These are phyloP conservation scores for Ogataea nakhonphanomensis DNA, from an alignment of 805 yeast genomes.

Conservation along the genomic window DNA sequence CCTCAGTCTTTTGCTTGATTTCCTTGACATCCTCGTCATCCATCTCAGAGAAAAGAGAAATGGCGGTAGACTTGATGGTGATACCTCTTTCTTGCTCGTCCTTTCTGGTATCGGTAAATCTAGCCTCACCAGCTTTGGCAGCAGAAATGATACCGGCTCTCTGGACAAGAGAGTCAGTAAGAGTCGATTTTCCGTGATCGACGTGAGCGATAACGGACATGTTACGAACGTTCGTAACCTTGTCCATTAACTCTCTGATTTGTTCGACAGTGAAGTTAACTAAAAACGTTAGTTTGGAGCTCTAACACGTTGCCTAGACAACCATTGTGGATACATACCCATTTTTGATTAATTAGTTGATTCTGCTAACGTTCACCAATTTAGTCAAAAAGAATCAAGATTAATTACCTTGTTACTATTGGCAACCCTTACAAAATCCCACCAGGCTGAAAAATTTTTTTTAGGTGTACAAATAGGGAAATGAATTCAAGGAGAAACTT, in stretches of 20 bases:
- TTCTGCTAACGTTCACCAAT: conserved; percentile 12
- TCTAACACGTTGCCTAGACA: not conserved
- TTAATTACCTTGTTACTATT: conserved; percentile 10
- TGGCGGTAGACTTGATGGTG: conserved; percentile 98
- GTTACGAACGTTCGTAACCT: conserved; percentile 99
- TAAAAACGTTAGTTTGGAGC: conserved; percentile 11
- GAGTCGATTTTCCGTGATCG: conserved; percentile 99
- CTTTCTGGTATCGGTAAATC: conserved; percentile 99
- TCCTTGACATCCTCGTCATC: conserved; percentile 79
- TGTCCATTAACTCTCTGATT: conserved; percentile 99
- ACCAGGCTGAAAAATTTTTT: conserved; percentile 12
- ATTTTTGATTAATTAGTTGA: conserved; percentile 11
- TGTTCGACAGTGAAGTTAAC: conserved; percentile 72
- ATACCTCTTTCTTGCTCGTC: conserved; percentile 99
- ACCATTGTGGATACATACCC: conserved; percentile 7
- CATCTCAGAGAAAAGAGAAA: conserved; percentile 90
- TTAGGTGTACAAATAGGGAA: conserved; percentile 11
- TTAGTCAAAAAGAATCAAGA: conserved; percentile 10
- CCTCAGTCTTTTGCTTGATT: conserved; percentile 88
- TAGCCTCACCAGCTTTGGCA: conserved; percentile 99
- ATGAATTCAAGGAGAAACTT: conserved; percentile 4
- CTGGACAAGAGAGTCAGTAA: conserved; percentile 98
- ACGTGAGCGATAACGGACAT: conserved; percentile 99
- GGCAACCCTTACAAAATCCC: conserved; percentile 13
- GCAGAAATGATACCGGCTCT: conserved; percentile 99